Percentiles rank a stretch among this genome's conserved stretches.
Conservation (phyloP, 257 asterid genomes). For the Linderniella brevidens region DNA sequence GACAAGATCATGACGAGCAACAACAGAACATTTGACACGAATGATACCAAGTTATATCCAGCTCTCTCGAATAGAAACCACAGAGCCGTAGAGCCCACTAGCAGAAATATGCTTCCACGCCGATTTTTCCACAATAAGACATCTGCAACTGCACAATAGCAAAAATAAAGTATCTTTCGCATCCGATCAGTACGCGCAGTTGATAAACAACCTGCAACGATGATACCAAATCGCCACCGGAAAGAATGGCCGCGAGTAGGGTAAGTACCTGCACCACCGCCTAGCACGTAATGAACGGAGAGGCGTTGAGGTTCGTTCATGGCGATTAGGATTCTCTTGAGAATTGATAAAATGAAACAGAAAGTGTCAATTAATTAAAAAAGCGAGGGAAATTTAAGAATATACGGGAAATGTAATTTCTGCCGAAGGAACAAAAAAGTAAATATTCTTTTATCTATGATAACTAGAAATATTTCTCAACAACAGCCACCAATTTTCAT, state of each 20-base stretch:
- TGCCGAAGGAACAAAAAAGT: no score
- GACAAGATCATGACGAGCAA: conserved; percentile 66
- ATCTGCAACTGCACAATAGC: conserved; percentile 61
- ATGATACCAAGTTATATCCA: conserved; percentile 66
- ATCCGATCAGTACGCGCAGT: background rate
- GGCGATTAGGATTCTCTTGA: conserved; percentile 18
- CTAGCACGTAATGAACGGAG: conserved; percentile 44
- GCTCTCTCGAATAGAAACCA: conserved; percentile 85
- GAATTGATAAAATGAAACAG: no score
- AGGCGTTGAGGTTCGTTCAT: conserved; percentile 40
- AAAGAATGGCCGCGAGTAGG: conserved; percentile 3
- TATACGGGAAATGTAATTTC: no score
- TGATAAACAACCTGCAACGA: conserved; percentile 7
- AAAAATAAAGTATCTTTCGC: background rate
- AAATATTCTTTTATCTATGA: no score
- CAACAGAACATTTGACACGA: conserved; percentile 58
- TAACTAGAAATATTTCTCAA: no score
- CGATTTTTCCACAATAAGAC: conserved; percentile 66
- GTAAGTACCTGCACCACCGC: conserved; percentile 57
- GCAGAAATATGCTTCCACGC: conserved; percentile 31
- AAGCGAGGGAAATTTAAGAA: no score
- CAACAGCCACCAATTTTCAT: no score
- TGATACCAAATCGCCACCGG: conserved; percentile 9
- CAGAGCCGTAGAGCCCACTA: conserved; percentile 50
- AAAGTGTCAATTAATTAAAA: no score